phyloP scores from a whole-genome alignment of 805 yeast species.

The Ogataea minuta region DNA sequence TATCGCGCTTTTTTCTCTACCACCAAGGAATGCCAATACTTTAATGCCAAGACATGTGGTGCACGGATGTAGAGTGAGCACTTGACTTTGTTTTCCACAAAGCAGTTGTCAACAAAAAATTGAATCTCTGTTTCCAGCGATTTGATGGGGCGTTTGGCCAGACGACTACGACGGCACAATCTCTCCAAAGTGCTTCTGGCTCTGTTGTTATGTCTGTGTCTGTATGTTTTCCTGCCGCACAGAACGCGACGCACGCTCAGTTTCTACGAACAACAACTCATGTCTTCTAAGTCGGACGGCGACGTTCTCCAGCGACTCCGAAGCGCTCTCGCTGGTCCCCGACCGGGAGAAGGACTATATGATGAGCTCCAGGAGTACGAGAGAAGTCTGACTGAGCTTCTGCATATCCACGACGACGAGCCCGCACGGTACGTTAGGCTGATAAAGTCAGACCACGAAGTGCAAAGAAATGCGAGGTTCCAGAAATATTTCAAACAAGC shows the following conservation, averaged over 20 bases:
- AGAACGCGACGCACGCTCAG: slow-evolving; percentile 10
- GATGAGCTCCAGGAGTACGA: slow-evolving; percentile 17
- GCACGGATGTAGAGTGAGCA: slow-evolving; percentile 1
- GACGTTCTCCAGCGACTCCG: slow-evolving; percentile 8
- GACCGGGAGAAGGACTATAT: slow-evolving; percentile 4
- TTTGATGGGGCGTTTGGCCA: slow-evolving; percentile 1
- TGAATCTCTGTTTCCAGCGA: not conserved
- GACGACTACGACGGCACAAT: slow-evolving; percentile 5
- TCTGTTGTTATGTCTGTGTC: not conserved
- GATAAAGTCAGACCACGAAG: slow-evolving; percentile 17
- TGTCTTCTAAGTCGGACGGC: slow-evolving; percentile 8
- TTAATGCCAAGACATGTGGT: not conserved
- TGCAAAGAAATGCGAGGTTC: slow-evolving; percentile 18
- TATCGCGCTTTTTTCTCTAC: too few relatives aligned
- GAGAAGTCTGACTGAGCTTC: slow-evolving; percentile 9
- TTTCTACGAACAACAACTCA: slow-evolving; percentile 22
- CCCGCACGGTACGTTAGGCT: slow-evolving; percentile 11
- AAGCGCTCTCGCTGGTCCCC: slow-evolving; percentile 2
- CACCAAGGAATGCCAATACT: too few relatives aligned
- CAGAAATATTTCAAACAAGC: slow-evolving; percentile 25
- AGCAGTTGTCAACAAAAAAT: slow-evolving; percentile 1
- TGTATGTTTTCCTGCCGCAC: slow-evolving; percentile 2
- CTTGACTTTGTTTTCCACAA: not conserved
- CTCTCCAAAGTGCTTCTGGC: not conserved
- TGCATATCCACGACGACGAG: slow-evolving; percentile 8